phyloP scores from a whole-genome alignment of 768 basidiomycete genomes.

The Rubroboletus pulcherrimus region DNA sequence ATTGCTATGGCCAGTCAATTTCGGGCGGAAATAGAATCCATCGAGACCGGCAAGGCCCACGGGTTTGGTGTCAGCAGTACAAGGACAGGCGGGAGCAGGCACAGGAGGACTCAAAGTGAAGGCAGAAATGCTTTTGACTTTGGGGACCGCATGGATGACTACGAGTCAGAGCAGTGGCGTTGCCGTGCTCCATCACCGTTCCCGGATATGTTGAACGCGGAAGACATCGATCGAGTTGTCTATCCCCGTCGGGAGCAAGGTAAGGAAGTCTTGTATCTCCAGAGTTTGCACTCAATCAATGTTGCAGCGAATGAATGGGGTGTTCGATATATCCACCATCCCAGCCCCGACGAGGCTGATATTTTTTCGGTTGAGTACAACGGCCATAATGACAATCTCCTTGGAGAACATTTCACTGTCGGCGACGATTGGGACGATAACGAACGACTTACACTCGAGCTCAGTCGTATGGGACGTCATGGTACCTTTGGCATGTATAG shows the following conservation, averaged over 20 bases:
- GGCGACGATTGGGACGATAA: constrained; percentile 24
- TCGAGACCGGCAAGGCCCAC: constrained; percentile 3
- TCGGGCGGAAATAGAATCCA: constrained; percentile 17
- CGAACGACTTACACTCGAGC: constrained; percentile 19
- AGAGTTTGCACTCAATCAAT: constrained; percentile 6
- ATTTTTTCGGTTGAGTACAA: constrained; percentile 23
- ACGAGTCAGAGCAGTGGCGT: constrained; percentile 20
- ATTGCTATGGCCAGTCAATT: constrained; percentile 20
- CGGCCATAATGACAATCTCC: constrained; percentile 23
- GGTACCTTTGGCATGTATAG: not conserved
- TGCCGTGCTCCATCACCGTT: constrained; percentile 29
- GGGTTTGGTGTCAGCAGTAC: not conserved
- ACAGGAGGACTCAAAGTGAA: constrained; percentile 46
- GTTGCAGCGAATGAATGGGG: constrained; percentile 30
- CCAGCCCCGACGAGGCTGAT: constrained; percentile 12
- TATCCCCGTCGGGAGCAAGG: constrained; percentile 28
- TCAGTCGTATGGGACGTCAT: constrained; percentile 5
- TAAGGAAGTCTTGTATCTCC: constrained; percentile 1
- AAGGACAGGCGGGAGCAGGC: constrained; percentile 33
- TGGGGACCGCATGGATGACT: constrained; percentile 16
- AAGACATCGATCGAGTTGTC: constrained; percentile 25
- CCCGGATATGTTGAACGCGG: constrained; percentile 4
- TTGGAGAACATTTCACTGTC: constrained; percentile 22
- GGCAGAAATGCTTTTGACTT: constrained; percentile 40
- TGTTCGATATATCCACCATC: constrained; percentile 16